These are phyloP conservation scores for Cladophialophora yegresii DNA, from an alignment of 2,329 filamentous ascomycete genomes.

Conservation along the genomic window DNA sequence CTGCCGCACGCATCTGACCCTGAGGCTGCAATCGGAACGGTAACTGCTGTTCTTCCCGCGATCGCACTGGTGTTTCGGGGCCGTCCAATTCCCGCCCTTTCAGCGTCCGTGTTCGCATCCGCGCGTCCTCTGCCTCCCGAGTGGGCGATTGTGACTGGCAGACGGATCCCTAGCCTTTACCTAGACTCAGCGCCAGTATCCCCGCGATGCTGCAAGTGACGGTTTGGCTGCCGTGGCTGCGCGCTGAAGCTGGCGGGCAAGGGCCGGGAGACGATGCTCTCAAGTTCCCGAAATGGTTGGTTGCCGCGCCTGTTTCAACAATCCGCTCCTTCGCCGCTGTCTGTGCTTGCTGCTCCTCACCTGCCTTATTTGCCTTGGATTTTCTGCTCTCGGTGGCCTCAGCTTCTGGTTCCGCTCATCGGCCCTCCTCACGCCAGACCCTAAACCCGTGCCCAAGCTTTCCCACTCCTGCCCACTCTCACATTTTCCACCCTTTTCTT, in stretches of 20 bases:
- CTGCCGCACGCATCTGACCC: not conserved
- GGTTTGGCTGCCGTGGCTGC: not conserved
- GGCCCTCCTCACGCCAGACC: not conserved
- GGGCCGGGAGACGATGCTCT: conserved; percentile 4
- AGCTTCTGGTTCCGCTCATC: conserved; percentile 6
- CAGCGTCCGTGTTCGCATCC: conserved; percentile 1
- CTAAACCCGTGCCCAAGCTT: conserved; percentile 16
- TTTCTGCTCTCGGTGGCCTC: not conserved
- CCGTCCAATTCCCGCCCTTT: conserved; percentile 1
- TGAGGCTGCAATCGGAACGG: conserved; percentile 9
- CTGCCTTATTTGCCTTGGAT: not conserved
- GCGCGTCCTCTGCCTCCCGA: conserved; percentile 3
- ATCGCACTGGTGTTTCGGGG: not conserved
- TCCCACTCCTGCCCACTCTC: conserved; percentile 13
- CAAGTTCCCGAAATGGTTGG: conserved; percentile 1
- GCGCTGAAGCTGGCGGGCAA: not conserved
- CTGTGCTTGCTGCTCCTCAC: conserved; percentile 6
- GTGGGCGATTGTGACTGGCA: not conserved
- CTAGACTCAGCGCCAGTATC: not conserved
- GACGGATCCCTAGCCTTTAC: not conserved
- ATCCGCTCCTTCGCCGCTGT: conserved; percentile 15
- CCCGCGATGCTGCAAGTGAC: conserved; percentile 7
- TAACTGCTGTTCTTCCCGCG: not conserved
- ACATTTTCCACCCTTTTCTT: conserved; percentile 16
- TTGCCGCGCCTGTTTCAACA: conserved; percentile 1